Base-by-base conservation (phyloP, 805 yeast genomes). In the Sungouiozyma intestinalis region DNA sequence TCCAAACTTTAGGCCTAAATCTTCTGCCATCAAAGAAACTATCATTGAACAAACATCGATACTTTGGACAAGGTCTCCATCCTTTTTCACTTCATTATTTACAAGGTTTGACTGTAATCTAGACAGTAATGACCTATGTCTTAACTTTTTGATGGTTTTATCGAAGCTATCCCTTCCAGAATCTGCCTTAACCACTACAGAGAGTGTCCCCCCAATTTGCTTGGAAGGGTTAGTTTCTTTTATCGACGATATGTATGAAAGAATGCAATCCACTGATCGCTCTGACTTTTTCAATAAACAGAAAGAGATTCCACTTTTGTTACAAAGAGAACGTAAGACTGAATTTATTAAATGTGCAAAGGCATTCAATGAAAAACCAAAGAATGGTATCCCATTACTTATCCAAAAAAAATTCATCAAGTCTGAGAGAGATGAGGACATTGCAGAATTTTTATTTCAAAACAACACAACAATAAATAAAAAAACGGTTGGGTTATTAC, bases 131-230 rank as follows among this genome's bases (percentile, higher is more conserved):
- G 96, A 92, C 57, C 63, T 94, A 43, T 72, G 90, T 14, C 72
- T 73, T 17, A 74, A 76, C 33, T 64, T 85, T 20, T 59, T 92
- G 35, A 81, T 81, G 37, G 74, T 81, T 37, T 68, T 92, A 41
- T 78, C 94, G 41, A 74, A 81, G 40, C 66, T 87, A 27, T 80
- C 97, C 0, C 72, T 85, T 36, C 94, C 97, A 0, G 95, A 87
- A 55, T 74, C 90, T 9, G 94, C 97, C 0, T 52, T 71, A 8
- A 68, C 73, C 51, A 80, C 94, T 0, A 84, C 95, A 0, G 85
- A 83, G 33, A 81, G 76, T 53, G 94, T 90, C 1, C 97, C 98
- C 0, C 96, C 97, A 0, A 73, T 87, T 6, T 90, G 97, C 53
- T 67, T 92, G 40, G 97, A 92, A 53, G 95, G 97, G 1, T 60